Conservation (phyloP, 208 protist genomes). For the Trypanosomatidae sp. region DNA sequence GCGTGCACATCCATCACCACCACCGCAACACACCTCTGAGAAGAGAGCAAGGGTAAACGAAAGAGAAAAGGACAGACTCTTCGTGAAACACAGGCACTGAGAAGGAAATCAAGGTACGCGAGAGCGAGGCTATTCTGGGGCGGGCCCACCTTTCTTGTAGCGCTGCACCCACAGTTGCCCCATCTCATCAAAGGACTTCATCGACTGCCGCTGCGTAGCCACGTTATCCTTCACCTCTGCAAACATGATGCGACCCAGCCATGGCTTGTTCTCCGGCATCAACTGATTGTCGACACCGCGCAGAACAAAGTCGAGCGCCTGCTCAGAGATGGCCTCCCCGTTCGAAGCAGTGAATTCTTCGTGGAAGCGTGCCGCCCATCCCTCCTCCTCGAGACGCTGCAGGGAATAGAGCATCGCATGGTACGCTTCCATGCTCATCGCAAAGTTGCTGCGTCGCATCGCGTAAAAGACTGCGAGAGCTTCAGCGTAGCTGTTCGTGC, state of each 20-base stretch:
- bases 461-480: constrained; percentile 87
- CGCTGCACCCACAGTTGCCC: constrained; percentile 73
- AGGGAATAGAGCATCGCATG: constrained; percentile 93
- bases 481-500: constrained; percentile 72
- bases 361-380: constrained; percentile 79
- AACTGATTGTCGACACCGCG: constrained; percentile 79
- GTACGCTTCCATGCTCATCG: constrained; percentile 90
- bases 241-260: constrained; percentile 90
- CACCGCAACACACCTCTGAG: not conserved
- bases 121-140: constrained; percentile 3
- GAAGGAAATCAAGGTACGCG: not conserved
- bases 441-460: constrained; percentile 75
- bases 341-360: constrained; percentile 52
- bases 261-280: constrained; percentile 91
- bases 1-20: not conserved
- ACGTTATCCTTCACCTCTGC: constrained; percentile 57
- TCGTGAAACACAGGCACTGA: not conserved
- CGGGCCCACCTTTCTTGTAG: constrained; percentile 45
- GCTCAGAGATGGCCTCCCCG: constrained; percentile 49
- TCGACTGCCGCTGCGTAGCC: constrained; percentile 38
- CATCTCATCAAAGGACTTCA: constrained; percentile 60
- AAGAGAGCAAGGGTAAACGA: not conserved
- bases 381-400: constrained; percentile 89
- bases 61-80: not conserved
- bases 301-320: constrained; percentile 90